Evolutionary conservation across 2,329 filamentous ascomycete genomes (phyloP), one percentile per base, ranked within the genome.

Genomic region (Madurella fahalii): DNA sequence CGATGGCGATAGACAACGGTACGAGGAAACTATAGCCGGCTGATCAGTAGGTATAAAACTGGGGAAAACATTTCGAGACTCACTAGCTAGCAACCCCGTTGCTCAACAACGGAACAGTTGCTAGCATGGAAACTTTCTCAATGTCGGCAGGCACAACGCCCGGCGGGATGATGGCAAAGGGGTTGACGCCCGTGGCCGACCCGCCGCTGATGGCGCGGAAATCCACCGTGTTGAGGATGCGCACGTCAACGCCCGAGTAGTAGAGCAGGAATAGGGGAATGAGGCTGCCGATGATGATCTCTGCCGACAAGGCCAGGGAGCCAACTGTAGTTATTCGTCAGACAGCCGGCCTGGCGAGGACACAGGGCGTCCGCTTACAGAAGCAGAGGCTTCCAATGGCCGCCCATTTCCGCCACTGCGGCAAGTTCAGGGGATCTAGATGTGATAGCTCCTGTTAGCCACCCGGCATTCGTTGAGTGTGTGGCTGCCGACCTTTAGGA

Each of bases 1-100:
- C 71, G 30, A 71, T 60, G 42, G 64, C 69, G 13, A 68, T 68
- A 1, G 69, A 71, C n/a, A 73, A 61, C 9, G 71, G 70, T 1
- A 72, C 65, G n/a, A 71, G 66, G n/a, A 72, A 48, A 56, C 50
- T 53, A 15, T 18, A 30, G 8, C 11, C 2, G 15, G 8, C 13
- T 25, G 25, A 7, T 25, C 25, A 25, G 25, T 25, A 25, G 25
- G 7, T 4, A 25, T 4, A 25, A 25, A 25, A 25, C 3, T 4
- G 7, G 25, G 7, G 25, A 7, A 25, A 25, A 25, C 25, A 7
- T 3, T 7, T 25, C 7, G 13, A n/a, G n/a, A 53, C 20, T 9
- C 30, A 53, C 50, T 69, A 71, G 30, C 65, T 67, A 4, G 69
- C 67, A 12, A 67, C 61, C 15, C 70, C 70, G 48, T 71, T 71